Evolutionary conservation across 2,329 filamentous ascomycete species (phyloP), one percentile per base, ranked within the genome.

Genomic region (Diaporthe sp.): DNA sequence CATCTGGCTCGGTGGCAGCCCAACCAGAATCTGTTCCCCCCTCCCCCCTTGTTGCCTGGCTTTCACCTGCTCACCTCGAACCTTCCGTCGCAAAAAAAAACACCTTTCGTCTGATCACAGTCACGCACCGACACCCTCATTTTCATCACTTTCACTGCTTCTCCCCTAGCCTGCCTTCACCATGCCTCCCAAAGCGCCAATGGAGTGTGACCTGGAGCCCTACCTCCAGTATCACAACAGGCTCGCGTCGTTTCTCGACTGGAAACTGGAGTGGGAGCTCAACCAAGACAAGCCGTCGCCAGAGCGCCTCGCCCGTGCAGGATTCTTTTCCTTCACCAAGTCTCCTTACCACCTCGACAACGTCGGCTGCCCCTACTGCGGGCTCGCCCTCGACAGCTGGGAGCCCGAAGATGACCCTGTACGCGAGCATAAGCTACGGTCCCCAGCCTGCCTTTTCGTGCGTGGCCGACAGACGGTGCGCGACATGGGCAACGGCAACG

Each of bases 211-310:
- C 35, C 15, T 68, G 12, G 51, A 74, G 22, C 53, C 37, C 5
- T 72, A 55, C 44, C 22, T 72, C n/a, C 59, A 72, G n/a, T 74
- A 72, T 27, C 69, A 74, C 22, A 74, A 74, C 53, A 63, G 73
- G 35, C 53, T 74, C 51, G 73, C 73, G 5, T 74, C 73, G n/a
- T 74, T 72, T 30, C 7, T 61, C 22, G 30, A 58, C 25, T 74
- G 73, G 73, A 39, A 63, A 2, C 32, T 61, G 6, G 44, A 61
- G 4, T 74, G 73, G 58, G 70, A 72, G 15, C 2, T 53, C 22
- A 59, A 56, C 25, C 9, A 30, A 4, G 32, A 55, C 32, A 74
- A 74, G 61, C 73, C 70, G 10, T 37, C 53, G 7, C 58, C 70
- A 10, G 70, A 74, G 61, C 13, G 4, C 13, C 35, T 74, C 42